A percentile compares a stretch with the other conserved stretches of the same genome.
These are phyloP conservation scores for Clonostachys rhizophaga DNA, from an alignment of 2,329 filamentous ascomycete genomes.

Conservation along the genomic window DNA sequence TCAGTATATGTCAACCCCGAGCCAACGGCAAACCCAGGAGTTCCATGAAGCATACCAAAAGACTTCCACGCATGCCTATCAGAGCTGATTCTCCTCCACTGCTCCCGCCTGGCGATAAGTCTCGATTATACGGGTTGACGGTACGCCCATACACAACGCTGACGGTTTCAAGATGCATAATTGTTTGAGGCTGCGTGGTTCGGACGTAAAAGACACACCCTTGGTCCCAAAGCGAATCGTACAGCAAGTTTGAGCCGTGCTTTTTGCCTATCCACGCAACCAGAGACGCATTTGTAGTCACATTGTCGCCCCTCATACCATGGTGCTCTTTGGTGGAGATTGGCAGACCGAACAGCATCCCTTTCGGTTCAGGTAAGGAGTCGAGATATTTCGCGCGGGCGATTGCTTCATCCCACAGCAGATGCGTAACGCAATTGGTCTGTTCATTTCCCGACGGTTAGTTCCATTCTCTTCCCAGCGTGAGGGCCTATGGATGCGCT, in stretches of 20 bases:
- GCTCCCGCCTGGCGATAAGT: slow-evolving; percentile 57
- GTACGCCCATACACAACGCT: slow-evolving; percentile 62
- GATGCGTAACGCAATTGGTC: slow-evolving; percentile 37
- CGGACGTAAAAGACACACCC: slow-evolving; percentile 65
- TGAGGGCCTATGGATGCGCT: background rate
- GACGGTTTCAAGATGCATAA: slow-evolving; percentile 28
- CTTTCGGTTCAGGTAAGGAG: slow-evolving; percentile 25
- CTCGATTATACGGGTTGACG: slow-evolving; percentile 58
- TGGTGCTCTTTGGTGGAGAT: slow-evolving; percentile 31
- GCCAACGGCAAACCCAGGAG: background rate
- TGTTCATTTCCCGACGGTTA: slow-evolving; percentile 2
- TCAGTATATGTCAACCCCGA: background rate
- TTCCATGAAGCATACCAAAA: slow-evolving; percentile 15
- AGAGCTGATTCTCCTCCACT: slow-evolving; percentile 51
- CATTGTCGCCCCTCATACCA: slow-evolving; percentile 30
- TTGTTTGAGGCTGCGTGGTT: slow-evolving; percentile 61
- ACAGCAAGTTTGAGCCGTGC: slow-evolving; percentile 45
- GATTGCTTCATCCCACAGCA: slow-evolving; percentile 44
- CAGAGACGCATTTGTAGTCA: slow-evolving; percentile 40
- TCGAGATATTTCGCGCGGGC: slow-evolving; percentile 37
- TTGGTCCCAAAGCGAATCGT: slow-evolving; percentile 49
- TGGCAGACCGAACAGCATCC: slow-evolving; percentile 55
- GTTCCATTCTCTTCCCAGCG: slow-evolving; percentile 4
- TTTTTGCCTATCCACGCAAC: slow-evolving; percentile 48
- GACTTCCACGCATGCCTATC: slow-evolving; percentile 31